A percentile compares a stretch with the other conserved stretches of the same genome.
phyloP scores from a whole-genome alignment of 2,329 filamentous ascomycete genomes.

The Elsinoe perseae region DNA sequence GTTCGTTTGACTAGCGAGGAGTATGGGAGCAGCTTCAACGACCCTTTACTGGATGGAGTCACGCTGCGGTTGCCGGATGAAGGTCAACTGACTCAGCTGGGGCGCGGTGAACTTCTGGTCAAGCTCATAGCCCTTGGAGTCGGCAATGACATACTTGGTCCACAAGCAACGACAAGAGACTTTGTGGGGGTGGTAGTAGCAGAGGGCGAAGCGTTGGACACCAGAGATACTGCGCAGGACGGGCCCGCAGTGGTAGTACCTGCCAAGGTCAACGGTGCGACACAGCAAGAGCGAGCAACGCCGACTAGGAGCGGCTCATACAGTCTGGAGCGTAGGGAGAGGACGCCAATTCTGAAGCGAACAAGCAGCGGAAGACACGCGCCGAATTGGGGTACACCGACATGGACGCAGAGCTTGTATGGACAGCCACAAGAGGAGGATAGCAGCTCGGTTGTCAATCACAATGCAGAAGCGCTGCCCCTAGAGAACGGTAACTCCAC shows the following conservation, averaged over 20 bases:
- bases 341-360: not conserved
- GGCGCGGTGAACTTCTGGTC: not conserved
- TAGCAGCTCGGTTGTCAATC: not conserved
- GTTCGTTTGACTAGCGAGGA: not conserved
- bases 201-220: not conserved
- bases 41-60: not conserved
- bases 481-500: not conserved
- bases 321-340: not conserved
- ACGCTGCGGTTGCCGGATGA: not conserved
- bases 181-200: not conserved
- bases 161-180: not conserved
- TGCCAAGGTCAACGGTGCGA: not conserved
- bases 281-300: not conserved
- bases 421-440: not conserved
- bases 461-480: not conserved
- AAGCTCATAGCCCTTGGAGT: not conserved
- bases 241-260: not conserved
- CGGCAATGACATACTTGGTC: not conserved
- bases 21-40: not conserved
- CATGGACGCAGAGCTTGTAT: not conserved
- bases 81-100: not conserved
- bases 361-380: constrained; percentile 2
- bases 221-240: not conserved
- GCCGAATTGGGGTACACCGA: constrained; percentile 1
- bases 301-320: not conserved